Evolutionary conservation across 805 yeast genomes (phyloP).

Genomic region (Saccharomycopsis olivae): DNA sequence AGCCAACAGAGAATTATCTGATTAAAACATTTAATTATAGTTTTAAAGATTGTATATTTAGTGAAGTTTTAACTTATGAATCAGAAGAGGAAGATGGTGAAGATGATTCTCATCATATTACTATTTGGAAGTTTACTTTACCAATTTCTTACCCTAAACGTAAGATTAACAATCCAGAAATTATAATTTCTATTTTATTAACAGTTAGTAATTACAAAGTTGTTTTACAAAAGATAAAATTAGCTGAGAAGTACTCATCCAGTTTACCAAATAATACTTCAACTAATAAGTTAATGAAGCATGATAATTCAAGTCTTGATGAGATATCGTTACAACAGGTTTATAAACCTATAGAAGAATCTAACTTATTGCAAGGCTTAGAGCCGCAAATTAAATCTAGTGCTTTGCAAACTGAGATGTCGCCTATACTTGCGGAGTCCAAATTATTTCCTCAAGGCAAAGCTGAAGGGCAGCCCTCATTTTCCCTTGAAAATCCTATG

Average conservation of each 20-base stretch:
- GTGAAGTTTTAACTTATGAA: constrained; percentile 1
- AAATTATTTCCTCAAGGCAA: not conserved
- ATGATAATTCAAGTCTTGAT: constrained; percentile 16
- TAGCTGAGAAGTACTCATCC: constrained; percentile 5
- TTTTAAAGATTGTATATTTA: constrained; percentile 13
- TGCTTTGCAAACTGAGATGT: constrained; percentile 2
- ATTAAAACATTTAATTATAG: constrained; percentile 12
- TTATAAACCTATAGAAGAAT: constrained; percentile 12
- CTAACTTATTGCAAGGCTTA: constrained; percentile 14
- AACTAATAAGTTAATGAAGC: constrained; percentile 10
- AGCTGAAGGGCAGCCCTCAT: not conserved
- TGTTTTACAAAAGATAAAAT: constrained; percentile 7
- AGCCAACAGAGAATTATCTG: constrained; percentile 1
- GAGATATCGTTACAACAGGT: constrained; percentile 10
- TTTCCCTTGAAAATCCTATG: not conserved
- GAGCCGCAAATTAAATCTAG: constrained; percentile 9
- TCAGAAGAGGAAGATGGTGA: constrained; percentile 5
- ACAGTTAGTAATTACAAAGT: constrained; percentile 10
- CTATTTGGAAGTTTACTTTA: constrained; percentile 18
- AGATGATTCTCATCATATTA: constrained; percentile 1
- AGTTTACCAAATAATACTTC: not conserved
- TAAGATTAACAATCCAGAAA: constrained; percentile 18
- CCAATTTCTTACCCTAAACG: constrained; percentile 18
- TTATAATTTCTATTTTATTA: constrained; percentile 15
- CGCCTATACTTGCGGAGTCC: constrained; percentile 5